A percentile compares a stretch with the other conserved stretches of the same genome.
phyloP scores from a whole-genome alignment of 2,329 filamentous ascomycete genomes.

The Nemania sp. region DNA sequence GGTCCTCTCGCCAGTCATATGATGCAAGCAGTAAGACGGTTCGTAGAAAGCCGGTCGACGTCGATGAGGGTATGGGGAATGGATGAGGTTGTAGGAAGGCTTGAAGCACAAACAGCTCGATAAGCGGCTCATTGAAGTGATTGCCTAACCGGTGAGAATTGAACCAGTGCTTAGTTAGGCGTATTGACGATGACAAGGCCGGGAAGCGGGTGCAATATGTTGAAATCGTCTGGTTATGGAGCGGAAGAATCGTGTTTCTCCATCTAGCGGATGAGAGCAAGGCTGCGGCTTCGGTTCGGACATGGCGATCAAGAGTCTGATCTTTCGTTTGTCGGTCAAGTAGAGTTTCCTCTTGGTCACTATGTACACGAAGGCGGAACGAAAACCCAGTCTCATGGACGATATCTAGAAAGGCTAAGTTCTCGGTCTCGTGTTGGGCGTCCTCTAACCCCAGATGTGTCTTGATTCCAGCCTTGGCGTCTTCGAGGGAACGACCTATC shows the following conservation, averaged over 20 bases:
- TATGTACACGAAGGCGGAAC: slow-evolving; percentile 89
- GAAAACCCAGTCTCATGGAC: slow-evolving; percentile 76
- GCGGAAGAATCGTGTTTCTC: slow-evolving; percentile 76
- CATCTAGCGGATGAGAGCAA: slow-evolving; percentile 79
- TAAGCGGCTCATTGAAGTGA: slow-evolving; percentile 82
- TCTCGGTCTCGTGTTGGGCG: slow-evolving; percentile 73
- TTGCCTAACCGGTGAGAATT: slow-evolving; percentile 70
- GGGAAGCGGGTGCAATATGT: slow-evolving; percentile 84
- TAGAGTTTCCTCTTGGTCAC: slow-evolving; percentile 85
- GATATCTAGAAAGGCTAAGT: slow-evolving; percentile 86
- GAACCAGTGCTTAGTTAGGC: slow-evolving; percentile 92
- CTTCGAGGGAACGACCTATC: slow-evolving; percentile 77
- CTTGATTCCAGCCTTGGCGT: slow-evolving; percentile 69
- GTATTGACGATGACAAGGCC: slow-evolving; percentile 82
- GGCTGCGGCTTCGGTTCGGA: slow-evolving; percentile 75
- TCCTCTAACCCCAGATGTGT: slow-evolving; percentile 87
- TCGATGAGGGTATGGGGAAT: slow-evolving; percentile 80
- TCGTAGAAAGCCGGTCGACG: slow-evolving; percentile 83
- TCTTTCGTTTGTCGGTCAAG: slow-evolving; percentile 84
- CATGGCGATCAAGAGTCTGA: slow-evolving; percentile 72
- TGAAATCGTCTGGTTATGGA: slow-evolving; percentile 84
- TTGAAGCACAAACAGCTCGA: slow-evolving; percentile 84
- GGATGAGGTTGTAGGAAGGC: slow-evolving; percentile 86
- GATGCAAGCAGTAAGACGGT: slow-evolving; percentile 82
- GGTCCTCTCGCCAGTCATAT: slow-evolving; percentile 92